Evolutionary conservation across 495 filamentous ascomycete species (phyloP).

Genomic region (Paragyromitra xinjiangensis): DNA sequence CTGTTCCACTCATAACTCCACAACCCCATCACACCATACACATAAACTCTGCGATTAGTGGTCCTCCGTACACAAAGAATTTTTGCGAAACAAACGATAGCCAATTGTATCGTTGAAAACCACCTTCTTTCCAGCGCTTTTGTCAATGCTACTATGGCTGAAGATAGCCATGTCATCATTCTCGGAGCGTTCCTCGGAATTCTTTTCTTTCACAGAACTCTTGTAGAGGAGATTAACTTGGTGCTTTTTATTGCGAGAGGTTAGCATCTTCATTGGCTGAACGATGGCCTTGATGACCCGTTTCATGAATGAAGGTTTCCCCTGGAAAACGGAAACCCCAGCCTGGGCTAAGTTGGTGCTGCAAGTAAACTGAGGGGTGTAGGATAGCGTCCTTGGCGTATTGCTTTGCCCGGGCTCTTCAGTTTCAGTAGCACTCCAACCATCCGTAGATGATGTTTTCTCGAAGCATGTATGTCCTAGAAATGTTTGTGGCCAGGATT

Average conservation of each 20-base stretch:
- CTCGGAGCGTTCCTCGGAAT: neutral
- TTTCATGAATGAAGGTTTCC: conserved; percentile 27
- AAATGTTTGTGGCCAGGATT: neutral
- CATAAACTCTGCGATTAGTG: neutral
- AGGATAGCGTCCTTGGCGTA: neutral
- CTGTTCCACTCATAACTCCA: neutral
- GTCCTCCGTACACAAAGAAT: neutral
- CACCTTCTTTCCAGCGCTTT: neutral
- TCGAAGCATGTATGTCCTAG: neutral
- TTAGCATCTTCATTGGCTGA: conserved; percentile 24
- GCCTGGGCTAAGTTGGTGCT: conserved; percentile 4
- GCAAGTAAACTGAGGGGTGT: neutral
- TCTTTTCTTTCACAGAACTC: neutral
- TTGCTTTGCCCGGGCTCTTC: neutral
- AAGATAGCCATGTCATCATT: neutral
- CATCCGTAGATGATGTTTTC: neutral
- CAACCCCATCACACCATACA: neutral
- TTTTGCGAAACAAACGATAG: conserved; percentile 10
- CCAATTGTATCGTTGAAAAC: conserved; percentile 20
- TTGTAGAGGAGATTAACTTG: neutral
- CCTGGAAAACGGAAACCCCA: neutral
- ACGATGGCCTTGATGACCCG: conserved; percentile 2
- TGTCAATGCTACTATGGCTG: neutral
- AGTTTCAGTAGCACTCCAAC: neutral
- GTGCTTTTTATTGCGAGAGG: conserved; percentile 4